These are phyloP conservation scores for Nicotiana tabacum DNA, from an alignment of 257 asterid species.

Conservation along the genomic window DNA sequence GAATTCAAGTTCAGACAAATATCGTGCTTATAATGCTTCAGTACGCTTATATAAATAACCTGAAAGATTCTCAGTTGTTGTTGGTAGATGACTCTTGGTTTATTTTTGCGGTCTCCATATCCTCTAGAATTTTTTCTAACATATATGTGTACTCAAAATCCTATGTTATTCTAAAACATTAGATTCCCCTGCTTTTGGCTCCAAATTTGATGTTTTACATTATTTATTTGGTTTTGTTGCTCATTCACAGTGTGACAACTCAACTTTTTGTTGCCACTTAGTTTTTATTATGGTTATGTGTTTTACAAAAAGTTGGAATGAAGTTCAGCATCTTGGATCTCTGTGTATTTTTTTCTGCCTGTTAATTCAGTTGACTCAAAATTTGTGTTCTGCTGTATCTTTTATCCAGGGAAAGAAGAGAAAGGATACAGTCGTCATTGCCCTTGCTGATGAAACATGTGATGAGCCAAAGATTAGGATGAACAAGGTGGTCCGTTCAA, in stretches of 20 bases:
- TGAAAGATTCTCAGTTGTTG: not conserved
- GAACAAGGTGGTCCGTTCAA: constrained; percentile 64
- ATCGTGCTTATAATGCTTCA: not conserved
- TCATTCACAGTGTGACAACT: not conserved
- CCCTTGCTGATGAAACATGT: constrained; percentile 70
- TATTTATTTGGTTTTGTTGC: not conserved
- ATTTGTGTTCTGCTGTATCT: constrained; percentile 2
- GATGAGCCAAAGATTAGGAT: constrained; percentile 67
- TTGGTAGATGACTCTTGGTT: not conserved
- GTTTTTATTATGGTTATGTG: not conserved
- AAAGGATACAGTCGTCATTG: constrained; percentile 75
- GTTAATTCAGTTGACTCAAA: constrained; percentile 3
- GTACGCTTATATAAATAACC: not conserved
- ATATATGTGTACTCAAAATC: not conserved
- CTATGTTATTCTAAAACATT: not conserved
- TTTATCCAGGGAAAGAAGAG: constrained; percentile 74
- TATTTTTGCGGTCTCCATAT: not conserved
- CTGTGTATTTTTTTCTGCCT: not conserved
- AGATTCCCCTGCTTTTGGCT: not conserved
- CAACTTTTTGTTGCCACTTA: not conserved
- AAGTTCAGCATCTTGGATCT: not conserved
- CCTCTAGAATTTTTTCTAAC: not conserved
- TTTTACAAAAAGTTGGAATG: not conserved
- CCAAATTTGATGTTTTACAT: not conserved
- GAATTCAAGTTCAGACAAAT: not conserved